Conservation (phyloP, 2,329 filamentous ascomycete species). For the Claviceps humidiphila region DNA sequence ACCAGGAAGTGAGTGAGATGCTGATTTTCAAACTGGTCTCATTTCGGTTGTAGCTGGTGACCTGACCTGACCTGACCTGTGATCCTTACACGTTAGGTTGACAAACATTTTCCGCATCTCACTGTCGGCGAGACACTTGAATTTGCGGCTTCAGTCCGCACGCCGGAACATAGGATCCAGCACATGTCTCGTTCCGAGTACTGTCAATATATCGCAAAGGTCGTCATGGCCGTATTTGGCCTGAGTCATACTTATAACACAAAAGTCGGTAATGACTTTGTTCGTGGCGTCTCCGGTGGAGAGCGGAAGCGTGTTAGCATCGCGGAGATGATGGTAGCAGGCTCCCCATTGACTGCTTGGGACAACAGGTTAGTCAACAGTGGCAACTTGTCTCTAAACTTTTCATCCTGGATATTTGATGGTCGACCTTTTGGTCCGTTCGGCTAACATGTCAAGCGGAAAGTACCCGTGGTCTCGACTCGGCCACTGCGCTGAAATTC, state of each 20-base stretch:
- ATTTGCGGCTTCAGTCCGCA: conserved; percentile 58
- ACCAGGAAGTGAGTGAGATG: conserved; percentile 43
- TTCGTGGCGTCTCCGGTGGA: conserved; percentile 58
- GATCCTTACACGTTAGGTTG: conserved; percentile 27
- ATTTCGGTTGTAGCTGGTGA: too few relatives aligned
- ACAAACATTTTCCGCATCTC: conserved; percentile 66
- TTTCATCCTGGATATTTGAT: too few relatives aligned
- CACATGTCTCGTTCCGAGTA: conserved; percentile 50
- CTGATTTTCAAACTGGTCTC: too few relatives aligned
- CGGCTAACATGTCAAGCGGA: not conserved
- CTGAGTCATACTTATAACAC: conserved; percentile 60
- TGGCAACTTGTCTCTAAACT: not conserved
- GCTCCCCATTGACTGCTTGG: conserved; percentile 46
- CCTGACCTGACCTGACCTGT: too few relatives aligned
- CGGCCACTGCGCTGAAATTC: conserved; percentile 61
- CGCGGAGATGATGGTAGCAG: conserved; percentile 60
- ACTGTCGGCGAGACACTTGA: conserved; percentile 61
- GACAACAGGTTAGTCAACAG: conserved; percentile 43
- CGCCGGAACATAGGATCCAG: conserved; percentile 50
- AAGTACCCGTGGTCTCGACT: conserved; percentile 57
- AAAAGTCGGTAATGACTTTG: conserved; percentile 61
- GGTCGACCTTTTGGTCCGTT: too few relatives aligned
- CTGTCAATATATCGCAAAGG: conserved; percentile 47
- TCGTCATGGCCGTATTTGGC: conserved; percentile 59
- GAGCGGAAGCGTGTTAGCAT: conserved; percentile 72